A percentile compares a stretch with the other conserved stretches of the same genome.
Evolutionary conservation across 2,329 filamentous ascomycete species (phyloP).

Genomic region (Beauveria bassiana): DNA sequence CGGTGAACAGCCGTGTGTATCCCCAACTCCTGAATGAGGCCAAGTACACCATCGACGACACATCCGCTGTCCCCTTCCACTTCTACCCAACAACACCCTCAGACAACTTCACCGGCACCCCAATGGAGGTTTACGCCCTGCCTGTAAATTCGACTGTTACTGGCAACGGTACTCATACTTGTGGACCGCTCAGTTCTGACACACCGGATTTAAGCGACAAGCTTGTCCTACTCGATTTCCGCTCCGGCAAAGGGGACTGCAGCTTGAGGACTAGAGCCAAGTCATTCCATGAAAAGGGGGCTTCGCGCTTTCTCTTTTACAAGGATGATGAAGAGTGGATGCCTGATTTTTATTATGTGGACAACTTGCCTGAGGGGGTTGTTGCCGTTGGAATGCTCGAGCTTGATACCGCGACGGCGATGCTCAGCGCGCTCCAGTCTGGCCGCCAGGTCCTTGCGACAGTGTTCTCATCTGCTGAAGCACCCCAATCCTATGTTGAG

Average conservation of each 20-base stretch:
- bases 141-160: slow-evolving; percentile 20
- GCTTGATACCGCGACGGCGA: slow-evolving; percentile 33
- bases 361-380: slow-evolving; percentile 15
- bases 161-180: not conserved
- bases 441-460: slow-evolving; percentile 18
- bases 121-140: slow-evolving; percentile 21
- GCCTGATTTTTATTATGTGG: not conserved
- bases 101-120: not conserved
- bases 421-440: slow-evolving; percentile 14
- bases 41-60: slow-evolving; percentile 26
- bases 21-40: slow-evolving; percentile 30
- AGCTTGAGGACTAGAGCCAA: not conserved
- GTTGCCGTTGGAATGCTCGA: slow-evolving; percentile 17
- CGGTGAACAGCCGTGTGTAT: slow-evolving; percentile 31
- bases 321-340: not conserved
- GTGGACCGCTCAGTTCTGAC: not conserved
- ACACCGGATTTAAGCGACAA: not conserved
- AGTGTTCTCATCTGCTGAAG: not conserved
- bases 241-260: slow-evolving; percentile 18
- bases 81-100: slow-evolving; percentile 17
- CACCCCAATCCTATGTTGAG: not conserved
- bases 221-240: slow-evolving; percentile 16
- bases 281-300: not conserved
- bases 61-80: slow-evolving; percentile 23
- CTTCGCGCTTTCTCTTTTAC: not conserved